Conservation (phyloP, 345 rosid species). For the Psidium friedrichsthalianum region DNA sequence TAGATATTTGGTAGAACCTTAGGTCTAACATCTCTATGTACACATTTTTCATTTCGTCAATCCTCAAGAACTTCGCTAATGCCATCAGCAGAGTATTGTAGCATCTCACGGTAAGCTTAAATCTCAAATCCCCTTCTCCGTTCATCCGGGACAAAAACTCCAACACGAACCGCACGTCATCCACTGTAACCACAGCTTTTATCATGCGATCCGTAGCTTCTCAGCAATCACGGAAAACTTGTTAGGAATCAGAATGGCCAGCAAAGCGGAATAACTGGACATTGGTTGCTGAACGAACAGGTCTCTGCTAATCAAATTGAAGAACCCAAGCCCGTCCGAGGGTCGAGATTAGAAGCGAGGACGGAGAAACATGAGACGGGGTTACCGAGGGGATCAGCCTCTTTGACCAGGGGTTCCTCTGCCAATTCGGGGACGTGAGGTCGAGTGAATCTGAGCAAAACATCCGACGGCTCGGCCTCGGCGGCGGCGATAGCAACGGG, state of each 20-base stretch:
- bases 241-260: conserved; percentile 28
- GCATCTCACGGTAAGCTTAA: conserved; percentile 37
- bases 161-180: conserved; percentile 24
- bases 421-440: conserved; percentile 48
- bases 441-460: conserved; percentile 28
- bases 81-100: conserved; percentile 54
- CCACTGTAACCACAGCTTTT: conserved; percentile 26
- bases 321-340: conserved; percentile 38
- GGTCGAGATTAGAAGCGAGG: conserved; percentile 24
- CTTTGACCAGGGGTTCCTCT: conserved; percentile 27
- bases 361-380: conserved; percentile 38
- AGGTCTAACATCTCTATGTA: conserved; percentile 36
- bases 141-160: conserved; percentile 32
- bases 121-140: conserved; percentile 18
- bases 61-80: conserved; percentile 34
- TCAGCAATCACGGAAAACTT: conserved; percentile 23
- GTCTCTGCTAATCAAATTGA: conserved; percentile 35
- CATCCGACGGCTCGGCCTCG: background rate
- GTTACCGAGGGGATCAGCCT: conserved; percentile 26
- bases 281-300: conserved; percentile 36
- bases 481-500: conserved; percentile 1
- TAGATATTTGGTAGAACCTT: conserved; percentile 38
- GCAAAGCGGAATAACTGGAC: conserved; percentile 33
- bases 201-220: conserved; percentile 42
- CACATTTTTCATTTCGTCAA: conserved; percentile 54